Conservation (phyloP, 2,329 filamentous ascomycete genomes). For the Exophiala sp. region DNA sequence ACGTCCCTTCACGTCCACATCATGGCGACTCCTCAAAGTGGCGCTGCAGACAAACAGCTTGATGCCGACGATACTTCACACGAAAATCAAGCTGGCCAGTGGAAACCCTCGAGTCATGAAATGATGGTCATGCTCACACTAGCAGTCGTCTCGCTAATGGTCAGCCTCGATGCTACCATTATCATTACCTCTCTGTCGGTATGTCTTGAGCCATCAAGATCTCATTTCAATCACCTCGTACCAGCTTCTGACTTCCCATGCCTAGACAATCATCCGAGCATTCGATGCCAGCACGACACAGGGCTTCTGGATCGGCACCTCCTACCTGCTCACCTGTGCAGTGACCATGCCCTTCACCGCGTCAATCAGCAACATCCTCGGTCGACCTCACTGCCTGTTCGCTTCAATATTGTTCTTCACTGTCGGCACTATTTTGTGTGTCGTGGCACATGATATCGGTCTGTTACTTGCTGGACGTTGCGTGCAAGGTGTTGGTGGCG, state of each 20-base stretch:
- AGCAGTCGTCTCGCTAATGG: conserved; percentile 46
- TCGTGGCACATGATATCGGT: conserved; percentile 37
- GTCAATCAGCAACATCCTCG: conserved; percentile 47
- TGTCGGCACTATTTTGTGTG: conserved; percentile 45
- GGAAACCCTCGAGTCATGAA: conserved; percentile 19
- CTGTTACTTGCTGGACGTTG: conserved; percentile 43
- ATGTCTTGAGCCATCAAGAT: neutral
- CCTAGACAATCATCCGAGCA: conserved; percentile 37
- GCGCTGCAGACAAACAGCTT: neutral
- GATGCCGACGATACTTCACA: neutral
- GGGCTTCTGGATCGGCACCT: conserved; percentile 50
- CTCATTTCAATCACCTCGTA: neutral
- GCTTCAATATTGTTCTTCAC: conserved; percentile 45
- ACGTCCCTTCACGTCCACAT: neutral
- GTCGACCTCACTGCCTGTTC: conserved; percentile 45
- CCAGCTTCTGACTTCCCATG: conserved; percentile 29
- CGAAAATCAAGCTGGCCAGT: neutral
- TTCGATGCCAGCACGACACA: conserved; percentile 38
- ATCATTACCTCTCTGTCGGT: conserved; percentile 32
- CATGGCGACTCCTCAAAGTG: neutral
- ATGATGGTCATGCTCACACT: conserved; percentile 31
- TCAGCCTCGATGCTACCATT: conserved; percentile 49
- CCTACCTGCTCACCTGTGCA: conserved; percentile 46
- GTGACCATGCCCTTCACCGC: conserved; percentile 44
- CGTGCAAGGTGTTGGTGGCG: conserved; percentile 47